A percentile compares a stretch with the other conserved stretches of the same genome.
Conservation (phyloP, 1,284 basidiomycete genomes). For the Papiliotrema fonsecae region DNA sequence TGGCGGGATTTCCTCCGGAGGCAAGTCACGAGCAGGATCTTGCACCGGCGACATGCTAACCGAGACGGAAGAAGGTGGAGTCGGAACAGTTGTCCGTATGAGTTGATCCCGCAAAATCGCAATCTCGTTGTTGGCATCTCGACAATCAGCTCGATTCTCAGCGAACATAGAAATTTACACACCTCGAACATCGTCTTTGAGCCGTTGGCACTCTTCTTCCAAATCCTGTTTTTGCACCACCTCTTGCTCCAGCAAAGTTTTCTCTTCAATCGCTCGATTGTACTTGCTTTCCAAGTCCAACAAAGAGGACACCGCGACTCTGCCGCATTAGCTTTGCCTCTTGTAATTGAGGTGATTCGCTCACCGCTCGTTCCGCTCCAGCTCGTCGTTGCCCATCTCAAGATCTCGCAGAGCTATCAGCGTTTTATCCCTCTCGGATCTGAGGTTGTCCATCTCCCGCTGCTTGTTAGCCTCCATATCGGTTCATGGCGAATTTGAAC, state of each 20-base stretch:
- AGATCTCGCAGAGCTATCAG: slow-evolving; percentile 80
- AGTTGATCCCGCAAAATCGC: slow-evolving; percentile 71
- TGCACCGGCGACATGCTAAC: slow-evolving; percentile 35
- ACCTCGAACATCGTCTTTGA: slow-evolving; percentile 93
- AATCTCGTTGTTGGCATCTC: slow-evolving; percentile 69
- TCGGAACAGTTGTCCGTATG: slow-evolving; percentile 22
- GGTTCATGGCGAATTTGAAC: not conserved
- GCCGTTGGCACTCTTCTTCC: slow-evolving; percentile 85
- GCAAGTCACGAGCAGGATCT: slow-evolving; percentile 18
- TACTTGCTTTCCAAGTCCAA: slow-evolving; percentile 89
- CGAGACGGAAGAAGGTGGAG: slow-evolving; percentile 33
- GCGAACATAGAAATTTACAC: too few species aligned
- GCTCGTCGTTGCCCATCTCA: slow-evolving; percentile 93
- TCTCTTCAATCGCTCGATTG: slow-evolving; percentile 87
- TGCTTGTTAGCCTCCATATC: slow-evolving; percentile 51
- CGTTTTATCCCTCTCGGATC: slow-evolving; percentile 71
- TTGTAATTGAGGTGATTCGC: slow-evolving; percentile 1
- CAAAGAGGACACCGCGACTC: slow-evolving; percentile 81
- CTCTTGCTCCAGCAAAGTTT: slow-evolving; percentile 94
- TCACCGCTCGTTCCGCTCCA: slow-evolving; percentile 79
- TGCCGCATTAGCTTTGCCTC: slow-evolving; percentile 12
- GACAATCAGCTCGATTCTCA: too few species aligned
- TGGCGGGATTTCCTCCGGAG: slow-evolving; percentile 10
- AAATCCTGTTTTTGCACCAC: slow-evolving; percentile 83
- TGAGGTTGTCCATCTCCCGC: slow-evolving; percentile 72